Base-by-base conservation (phyloP, 805 yeast species). In the Kodamaea hsintzibuensis region DNA sequence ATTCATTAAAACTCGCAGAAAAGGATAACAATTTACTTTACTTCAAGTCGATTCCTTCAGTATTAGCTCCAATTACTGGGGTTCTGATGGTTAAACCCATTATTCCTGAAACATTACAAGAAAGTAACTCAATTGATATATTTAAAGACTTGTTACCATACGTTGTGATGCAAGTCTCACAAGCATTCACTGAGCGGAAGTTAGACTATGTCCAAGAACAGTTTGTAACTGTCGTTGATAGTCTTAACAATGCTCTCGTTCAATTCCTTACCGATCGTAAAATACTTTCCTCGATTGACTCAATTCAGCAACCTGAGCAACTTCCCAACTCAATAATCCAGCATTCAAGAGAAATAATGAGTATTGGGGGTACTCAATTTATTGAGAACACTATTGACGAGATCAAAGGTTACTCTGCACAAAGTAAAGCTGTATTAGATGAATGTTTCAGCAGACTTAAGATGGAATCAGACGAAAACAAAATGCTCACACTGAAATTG, bases 21-120 rank as follows among this genome's bases (percentile, higher is more conserved):
- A 79, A 84, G 58, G 97, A 91, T 59, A 91, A 91, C 64, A 92
- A 91, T 62, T 73, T 91, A 60, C 84, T 92, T 5, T 89, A 90
- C 66, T 69, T 89, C 40, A 85, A 88, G 54, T 70, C 74, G 1
- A 84, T 90, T 0, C 96, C 96, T 0, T 60, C 57, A 1, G 62
- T 59, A 7, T 54, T 84, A 1, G 73, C 81, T 0, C 61, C 73
- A 0, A 72, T 84, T 2, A 63, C 69, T 1, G 79, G 80, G 1
- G 85, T 84, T 0, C 66, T 80, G 3, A 82, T 88, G 77, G 90
- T 86, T 1, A 81, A 81, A 50, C 71, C 82, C 0, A 57, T 70
- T 42, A 71, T 70, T 2, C 69, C 82, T 0, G 62, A 60, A 7
- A 52, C 57, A 13, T 19, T 82, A 1, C 55, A 60, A 2, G 61